Base-by-base conservation (phyloP, 345 rosid genomes). In the Pelargonium nanum region DNA sequence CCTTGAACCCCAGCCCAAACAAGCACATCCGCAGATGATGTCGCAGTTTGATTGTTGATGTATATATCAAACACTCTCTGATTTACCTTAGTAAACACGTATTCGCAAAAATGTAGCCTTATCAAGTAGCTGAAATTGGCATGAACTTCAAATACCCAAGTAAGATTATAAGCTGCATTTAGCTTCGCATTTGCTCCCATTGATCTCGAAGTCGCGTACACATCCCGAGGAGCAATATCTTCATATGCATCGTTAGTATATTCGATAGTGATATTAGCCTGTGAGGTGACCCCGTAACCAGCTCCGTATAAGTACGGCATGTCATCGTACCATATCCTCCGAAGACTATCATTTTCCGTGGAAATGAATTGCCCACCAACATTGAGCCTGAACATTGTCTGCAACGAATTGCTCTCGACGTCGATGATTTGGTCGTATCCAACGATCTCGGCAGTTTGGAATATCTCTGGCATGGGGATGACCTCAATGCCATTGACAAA, bases 401-500 rank as follows among this genome's bases (percentile, higher is more conserved):
- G 80, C 63, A 86, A 56, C 45, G 68, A 60, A 4, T 73, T 63
- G 28, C 30, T 55, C 0, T 19, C 20, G 9, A 70, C 59, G 24
- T 68, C 64, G 53, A 77, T 22, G 3, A 61, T 28, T 58, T 73
- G 74, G 56, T 67, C 72, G 16, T 26, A 19, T 5, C 80, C 73
- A 77, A 81, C 58, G 0, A 63, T 20, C 13, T 5, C n/a, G 5
- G 72, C 80, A 0, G 70, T 5, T 19, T 61, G 51, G 57, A 86
- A 83, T 20, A 83, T 62, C 4, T 76, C 72, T 0, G 78, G 78
- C 23, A 74, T 66, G 1, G 79, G 65, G 22, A 73, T 56, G 58
- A 83, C 61, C 65, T 86, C 93, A n/a, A 86, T 81, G 22, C 84
- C 93, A 56, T 83, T 86, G 24, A 83, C 61, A 60, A 83, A 80